Evolutionary conservation across 352 stramenopile genomes (phyloP).

Genomic region (Phytopythium vexans): DNA sequence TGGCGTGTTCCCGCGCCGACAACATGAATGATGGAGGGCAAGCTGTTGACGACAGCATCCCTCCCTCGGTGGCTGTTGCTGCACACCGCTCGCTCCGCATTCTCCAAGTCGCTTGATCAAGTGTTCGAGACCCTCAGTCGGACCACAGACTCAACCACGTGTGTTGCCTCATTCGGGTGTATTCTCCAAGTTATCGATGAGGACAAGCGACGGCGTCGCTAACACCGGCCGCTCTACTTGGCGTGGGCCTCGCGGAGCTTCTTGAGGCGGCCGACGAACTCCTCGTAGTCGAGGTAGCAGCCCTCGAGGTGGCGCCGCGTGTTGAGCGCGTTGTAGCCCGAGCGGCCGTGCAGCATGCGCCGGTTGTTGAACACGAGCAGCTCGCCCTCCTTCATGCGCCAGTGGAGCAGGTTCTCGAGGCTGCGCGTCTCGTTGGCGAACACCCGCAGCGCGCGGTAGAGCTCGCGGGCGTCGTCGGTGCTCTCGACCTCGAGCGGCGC

Average conservation of each 20-base stretch:
- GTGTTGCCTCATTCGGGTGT: too few relatives aligned
- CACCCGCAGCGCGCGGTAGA: constrained; percentile 47
- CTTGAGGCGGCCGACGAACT: constrained; percentile 64
- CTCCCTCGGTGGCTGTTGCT: too few relatives aligned
- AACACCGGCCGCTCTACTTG: not conserved
- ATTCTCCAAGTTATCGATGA: too few relatives aligned
- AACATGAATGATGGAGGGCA: too few relatives aligned
- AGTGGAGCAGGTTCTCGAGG: constrained; percentile 21
- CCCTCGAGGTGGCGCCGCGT: constrained; percentile 73
- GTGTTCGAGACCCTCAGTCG: too few relatives aligned
- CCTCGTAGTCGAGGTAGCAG: constrained; percentile 85
- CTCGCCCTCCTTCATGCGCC: constrained; percentile 58
- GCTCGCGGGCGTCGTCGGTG: constrained; percentile 36
- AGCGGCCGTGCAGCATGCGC: constrained; percentile 81
- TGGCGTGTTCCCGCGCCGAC: too few relatives aligned
- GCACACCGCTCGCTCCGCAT: too few relatives aligned
- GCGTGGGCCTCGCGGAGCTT: constrained; percentile 19
- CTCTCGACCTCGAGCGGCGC: constrained; percentile 10
- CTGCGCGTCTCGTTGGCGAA: constrained; percentile 19
- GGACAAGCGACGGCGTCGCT: not conserved
- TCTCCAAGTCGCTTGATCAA: too few relatives aligned
- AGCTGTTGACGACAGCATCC: too few relatives aligned
- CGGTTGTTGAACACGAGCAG: constrained; percentile 88
- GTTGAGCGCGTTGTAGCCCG: constrained; percentile 45
- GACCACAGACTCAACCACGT: too few relatives aligned